Evolutionary conservation across 208 protist genomes (phyloP), one percentile per base, ranked within the genome.

Genomic region (Phytomonas sp.): DNA sequence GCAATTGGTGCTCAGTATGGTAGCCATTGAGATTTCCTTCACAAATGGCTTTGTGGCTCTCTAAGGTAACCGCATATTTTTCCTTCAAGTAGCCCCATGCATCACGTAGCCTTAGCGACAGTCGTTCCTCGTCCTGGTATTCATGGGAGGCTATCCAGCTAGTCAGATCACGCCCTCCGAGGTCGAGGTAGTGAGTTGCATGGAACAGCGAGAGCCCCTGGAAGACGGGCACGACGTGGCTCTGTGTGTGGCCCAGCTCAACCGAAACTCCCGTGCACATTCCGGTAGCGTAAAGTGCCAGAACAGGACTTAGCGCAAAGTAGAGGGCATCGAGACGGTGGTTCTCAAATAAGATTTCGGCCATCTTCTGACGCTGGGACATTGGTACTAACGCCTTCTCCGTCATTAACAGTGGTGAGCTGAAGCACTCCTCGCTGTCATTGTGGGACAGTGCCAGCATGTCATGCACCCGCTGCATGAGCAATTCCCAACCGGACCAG

Each of bases 191-290:
- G 63, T 89, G 80, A 15, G 87, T 95, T n/a, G 94, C 88, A 77
- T 98, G 95, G 73, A 96, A 96, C 30, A 98, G 83, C 5, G 92
- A 83, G 53, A 94, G 92, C 61, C 97, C 97, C 81, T 99, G 98
- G 84, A 98, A 99, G 71, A 99, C 97, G 68, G 99, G 98, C 36
- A 98, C 96, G 26, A 97, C 97, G 84, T 99, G 97, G 74, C 97
- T 95, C 31, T 98, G 97, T 73, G 97, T 95, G 83, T 99, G 89
- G 37, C 98, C 98, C 68, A 97, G 87, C 69, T 99, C 97, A 11
- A 99, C 82, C 3, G 92, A 85, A 20, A 96, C 69, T 43, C 94
- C 94, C 28, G 83, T 96, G 78, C 89, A 82, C 20, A 90, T 70
- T 1, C 94, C 94, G 5, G 80, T 73, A 11, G 91, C 91, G 78